Percentiles rank a stretch among this genome's conserved stretches.
These are phyloP conservation scores for Eimeria praecox DNA, from an alignment of 169 alveolate species.

Conservation along the genomic window DNA sequence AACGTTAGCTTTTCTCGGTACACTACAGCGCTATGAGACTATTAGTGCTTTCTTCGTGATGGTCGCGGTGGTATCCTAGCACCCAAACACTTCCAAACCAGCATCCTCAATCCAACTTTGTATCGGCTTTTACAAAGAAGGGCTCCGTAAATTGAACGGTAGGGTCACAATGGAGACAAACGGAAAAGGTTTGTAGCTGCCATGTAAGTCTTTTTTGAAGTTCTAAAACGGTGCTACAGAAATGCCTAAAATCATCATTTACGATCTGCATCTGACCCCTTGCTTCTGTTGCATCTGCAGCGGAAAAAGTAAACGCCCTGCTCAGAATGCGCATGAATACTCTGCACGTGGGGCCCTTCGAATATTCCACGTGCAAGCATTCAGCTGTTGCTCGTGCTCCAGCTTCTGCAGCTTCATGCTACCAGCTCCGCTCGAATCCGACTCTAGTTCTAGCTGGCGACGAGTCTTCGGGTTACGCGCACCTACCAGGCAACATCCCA, in stretches of 20 bases:
- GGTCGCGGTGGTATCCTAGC: too few species aligned
- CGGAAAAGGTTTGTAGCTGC: not conserved
- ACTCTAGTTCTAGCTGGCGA: not conserved
- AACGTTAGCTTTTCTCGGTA: too few species aligned
- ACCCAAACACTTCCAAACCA: too few species aligned
- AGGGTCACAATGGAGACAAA: conserved; percentile 3
- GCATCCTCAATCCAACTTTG: not conserved
- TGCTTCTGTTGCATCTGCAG: conserved; percentile 2
- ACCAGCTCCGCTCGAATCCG: not conserved
- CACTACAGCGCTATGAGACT: too few species aligned
- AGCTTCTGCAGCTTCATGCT: not conserved
- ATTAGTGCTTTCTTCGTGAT: too few species aligned
- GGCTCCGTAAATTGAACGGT: not conserved
- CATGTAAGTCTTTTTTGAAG: not conserved
- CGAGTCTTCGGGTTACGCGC: not conserved
- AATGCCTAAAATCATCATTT: not conserved
- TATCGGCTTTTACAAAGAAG: not conserved
- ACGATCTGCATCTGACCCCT: not conserved
- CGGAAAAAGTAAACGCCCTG: not conserved
- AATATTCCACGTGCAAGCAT: not conserved
- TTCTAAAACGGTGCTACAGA: not conserved
- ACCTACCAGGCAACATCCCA: not conserved
- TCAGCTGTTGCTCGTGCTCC: not conserved
- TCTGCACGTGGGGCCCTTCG: not conserved
- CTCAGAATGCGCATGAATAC: not conserved